Evolutionary conservation across 2,329 filamentous ascomycete species (phyloP).

Genomic region (Claviceps quebecensis): DNA sequence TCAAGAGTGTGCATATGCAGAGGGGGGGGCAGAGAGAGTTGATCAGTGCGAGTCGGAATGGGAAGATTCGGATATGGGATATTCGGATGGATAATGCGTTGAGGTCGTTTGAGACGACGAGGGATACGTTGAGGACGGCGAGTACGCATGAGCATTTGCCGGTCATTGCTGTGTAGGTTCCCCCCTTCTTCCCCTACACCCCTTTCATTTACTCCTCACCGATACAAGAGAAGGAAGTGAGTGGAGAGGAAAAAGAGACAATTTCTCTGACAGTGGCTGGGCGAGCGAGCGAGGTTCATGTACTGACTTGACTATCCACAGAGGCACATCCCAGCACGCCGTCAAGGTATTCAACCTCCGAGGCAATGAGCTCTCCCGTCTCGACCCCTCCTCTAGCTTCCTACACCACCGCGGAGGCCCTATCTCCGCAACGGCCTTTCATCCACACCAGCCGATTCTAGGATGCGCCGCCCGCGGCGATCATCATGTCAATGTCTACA

Average conservation of each 20-base stretch:
- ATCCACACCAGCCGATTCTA: conserved; percentile 85
- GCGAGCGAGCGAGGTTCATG: no score
- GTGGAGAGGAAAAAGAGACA: no score
- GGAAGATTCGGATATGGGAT: conserved; percentile 92
- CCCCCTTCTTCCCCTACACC: no score
- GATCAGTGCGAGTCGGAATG: conserved; percentile 78
- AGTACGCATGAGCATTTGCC: conserved; percentile 94
- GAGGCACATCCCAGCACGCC: conserved; percentile 73
- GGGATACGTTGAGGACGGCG: conserved; percentile 66
- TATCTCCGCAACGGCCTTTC: conserved; percentile 83
- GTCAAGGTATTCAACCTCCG: conserved; percentile 90
- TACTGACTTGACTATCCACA: conserved; percentile 20
- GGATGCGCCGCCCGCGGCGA: conserved; percentile 78
- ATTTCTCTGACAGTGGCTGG: no score
- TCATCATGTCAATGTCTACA: conserved; percentile 80
- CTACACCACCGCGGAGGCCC: conserved; percentile 66
- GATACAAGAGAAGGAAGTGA: no score
- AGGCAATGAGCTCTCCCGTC: conserved; percentile 61
- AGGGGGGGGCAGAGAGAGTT: conserved; percentile 86
- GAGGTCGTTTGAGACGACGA: conserved; percentile 59
- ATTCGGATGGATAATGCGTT: conserved; percentile 73
- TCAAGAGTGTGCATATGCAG: conserved; percentile 93
- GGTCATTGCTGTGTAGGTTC: conserved; percentile 75
- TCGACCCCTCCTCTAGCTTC: conserved; percentile 86
- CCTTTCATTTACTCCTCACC: neutral